Evolutionary conservation across 352 stramenopile species (phyloP), one percentile per base, ranked within the genome.

Genomic region (Pythium biforme): DNA sequence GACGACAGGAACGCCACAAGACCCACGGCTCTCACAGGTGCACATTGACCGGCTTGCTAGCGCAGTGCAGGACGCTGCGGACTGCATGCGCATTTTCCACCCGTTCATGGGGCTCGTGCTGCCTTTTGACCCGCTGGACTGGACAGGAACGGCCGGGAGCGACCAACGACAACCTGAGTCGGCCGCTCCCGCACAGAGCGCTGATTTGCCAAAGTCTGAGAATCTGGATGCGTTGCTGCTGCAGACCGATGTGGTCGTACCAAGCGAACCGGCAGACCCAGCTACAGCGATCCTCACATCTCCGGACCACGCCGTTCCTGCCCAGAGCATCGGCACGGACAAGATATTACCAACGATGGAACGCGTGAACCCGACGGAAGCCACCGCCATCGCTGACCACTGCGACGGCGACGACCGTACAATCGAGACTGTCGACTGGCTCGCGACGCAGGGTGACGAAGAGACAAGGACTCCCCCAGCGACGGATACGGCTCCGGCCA

Each of bases 91-190:
- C 1, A 19, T 58, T 3, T 68, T 68, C 39, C 49, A 63, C 4
- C 46, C 54, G 33, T 68, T 73, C 37, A 25, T 73, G 4, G 8
- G 25, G 3, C 20, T 73, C 0, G 57, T 73, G 26, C 41, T 68
- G 19, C 55, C 66, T 1, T 60, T 56, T 23, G 66, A 73, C 41
- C 60, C 66, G 12, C 45, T 73, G 7, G 66, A 73, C n/a, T 68
- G 66, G 49, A 60, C n/a, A 3, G 52, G 50, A 3, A 41, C 49
- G 11, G 37, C 19, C 17, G 53, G 33, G 12, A 55, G 41, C n/a
- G 45, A 20, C 4, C 45, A 43, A 22, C n/a, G 39, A 20, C 23
- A 23, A 3, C 6, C 40, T 5, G 0, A 9, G 27, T 34, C 23
- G 22, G 25, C 27, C 8, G 4, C 46, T 4, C 43, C 43, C 12